A percentile compares a stretch with the other conserved stretches of the same genome.
Evolutionary conservation across 345 rosid species (phyloP).

Genomic region (Crucihimalaya himalaica): DNA sequence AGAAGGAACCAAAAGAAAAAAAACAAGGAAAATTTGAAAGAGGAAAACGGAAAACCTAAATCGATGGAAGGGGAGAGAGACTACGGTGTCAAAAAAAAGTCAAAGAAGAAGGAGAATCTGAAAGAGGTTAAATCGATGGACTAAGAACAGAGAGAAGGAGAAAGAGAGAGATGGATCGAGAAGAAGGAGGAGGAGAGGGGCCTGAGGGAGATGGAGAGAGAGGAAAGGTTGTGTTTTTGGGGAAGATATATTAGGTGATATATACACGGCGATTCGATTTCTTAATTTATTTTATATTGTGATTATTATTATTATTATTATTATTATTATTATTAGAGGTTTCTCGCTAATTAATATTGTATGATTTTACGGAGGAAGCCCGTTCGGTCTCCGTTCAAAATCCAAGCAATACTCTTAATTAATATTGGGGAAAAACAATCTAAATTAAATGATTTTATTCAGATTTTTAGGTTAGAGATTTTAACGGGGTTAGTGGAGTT

Average conservation of each 20-base stretch:
- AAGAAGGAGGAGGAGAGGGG: conserved; percentile 18
- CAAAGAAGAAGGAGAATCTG: conserved; percentile 34
- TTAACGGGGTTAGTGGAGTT: background rate
- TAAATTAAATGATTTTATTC: background rate
- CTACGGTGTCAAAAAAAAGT: conserved; percentile 34
- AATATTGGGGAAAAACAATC: background rate
- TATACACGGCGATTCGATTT: conserved; percentile 21
- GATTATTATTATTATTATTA: background rate
- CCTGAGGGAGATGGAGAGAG: conserved; percentile 19
- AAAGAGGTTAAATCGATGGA: conserved; percentile 31
- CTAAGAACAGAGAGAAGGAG: conserved; percentile 7
- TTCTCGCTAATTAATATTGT: conserved; percentile 17
- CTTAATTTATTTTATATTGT: background rate
- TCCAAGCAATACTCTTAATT: background rate
- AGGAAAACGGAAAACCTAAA: conserved; percentile 38
- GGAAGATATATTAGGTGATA: conserved; percentile 31
- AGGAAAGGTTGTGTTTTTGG: conserved; percentile 15
- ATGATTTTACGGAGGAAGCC: conserved; percentile 17
- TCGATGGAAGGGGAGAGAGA: conserved; percentile 38
- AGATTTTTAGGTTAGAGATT: background rate
- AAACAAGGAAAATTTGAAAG: no score
- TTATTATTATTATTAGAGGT: background rate
- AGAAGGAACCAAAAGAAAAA: background rate
- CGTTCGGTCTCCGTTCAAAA: conserved; percentile 14
- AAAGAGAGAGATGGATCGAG: conserved; percentile 36